These are phyloP conservation scores for Annulohypoxylon bovei DNA, from an alignment of 495 filamentous ascomycete species.

Conservation along the genomic window DNA sequence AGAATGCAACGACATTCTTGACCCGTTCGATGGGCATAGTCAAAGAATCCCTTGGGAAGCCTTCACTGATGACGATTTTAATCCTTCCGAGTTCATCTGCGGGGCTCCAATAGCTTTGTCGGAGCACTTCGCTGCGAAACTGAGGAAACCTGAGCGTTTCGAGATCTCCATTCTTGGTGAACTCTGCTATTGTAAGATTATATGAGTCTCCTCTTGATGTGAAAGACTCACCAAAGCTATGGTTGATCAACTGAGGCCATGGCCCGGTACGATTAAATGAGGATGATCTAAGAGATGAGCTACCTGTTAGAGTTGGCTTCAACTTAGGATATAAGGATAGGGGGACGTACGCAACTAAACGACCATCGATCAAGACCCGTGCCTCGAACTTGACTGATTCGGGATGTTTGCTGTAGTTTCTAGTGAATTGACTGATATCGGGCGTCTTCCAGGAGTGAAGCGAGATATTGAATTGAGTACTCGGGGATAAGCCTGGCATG, in stretches of 20 bases:
- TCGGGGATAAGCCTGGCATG: constrained; percentile 70
- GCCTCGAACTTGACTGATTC: constrained; percentile 73
- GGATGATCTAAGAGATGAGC: constrained; percentile 54
- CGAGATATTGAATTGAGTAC: constrained; percentile 76
- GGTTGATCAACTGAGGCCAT: constrained; percentile 68
- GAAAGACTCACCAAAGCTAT: constrained; percentile 57
- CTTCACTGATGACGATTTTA: constrained; percentile 81
- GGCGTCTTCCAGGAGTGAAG: constrained; percentile 84
- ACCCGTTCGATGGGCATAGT: constrained; percentile 71
- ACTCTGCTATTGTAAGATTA: constrained; percentile 53
- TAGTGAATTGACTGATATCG: constrained; percentile 67
- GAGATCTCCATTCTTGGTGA: constrained; percentile 70
- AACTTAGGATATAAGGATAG: neutral
- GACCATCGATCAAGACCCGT: constrained; percentile 76
- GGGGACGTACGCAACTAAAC: constrained; percentile 67
- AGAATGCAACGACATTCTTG: constrained; percentile 79
- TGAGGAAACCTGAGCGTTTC: constrained; percentile 75
- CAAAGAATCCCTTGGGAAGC: constrained; percentile 64
- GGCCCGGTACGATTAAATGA: constrained; percentile 63
- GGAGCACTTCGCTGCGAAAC: constrained; percentile 76
- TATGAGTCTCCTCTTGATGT: neutral
- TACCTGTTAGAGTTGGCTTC: constrained; percentile 6
- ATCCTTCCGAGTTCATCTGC: constrained; percentile 77
- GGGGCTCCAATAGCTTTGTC: constrained; percentile 77
- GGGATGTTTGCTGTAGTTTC: constrained; percentile 67